These are phyloP conservation scores for Colletotrichum cereale DNA, from an alignment of 2,329 filamentous ascomycete genomes.

Conservation along the genomic window DNA sequence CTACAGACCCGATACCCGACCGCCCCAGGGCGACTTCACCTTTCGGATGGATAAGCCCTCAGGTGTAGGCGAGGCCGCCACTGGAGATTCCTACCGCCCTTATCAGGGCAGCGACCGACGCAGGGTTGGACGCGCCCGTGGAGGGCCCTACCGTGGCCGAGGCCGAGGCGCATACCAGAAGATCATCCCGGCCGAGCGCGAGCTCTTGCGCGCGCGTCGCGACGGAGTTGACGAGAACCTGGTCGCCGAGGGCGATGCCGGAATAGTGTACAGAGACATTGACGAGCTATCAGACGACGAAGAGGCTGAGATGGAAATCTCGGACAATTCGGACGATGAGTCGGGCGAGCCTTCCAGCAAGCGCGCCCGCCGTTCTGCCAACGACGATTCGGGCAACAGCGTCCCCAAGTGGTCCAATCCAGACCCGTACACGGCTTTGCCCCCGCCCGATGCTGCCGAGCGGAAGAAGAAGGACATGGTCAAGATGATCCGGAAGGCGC, in stretches of 20 bases:
- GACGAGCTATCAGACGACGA: constrained; percentile 73
- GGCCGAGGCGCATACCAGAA: constrained; percentile 43
- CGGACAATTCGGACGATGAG: constrained; percentile 61
- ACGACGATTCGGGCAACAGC: constrained; percentile 55
- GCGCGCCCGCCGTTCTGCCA: constrained; percentile 52
- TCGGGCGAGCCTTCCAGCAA: constrained; percentile 56
- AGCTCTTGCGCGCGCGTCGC: constrained; percentile 57
- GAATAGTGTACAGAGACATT: constrained; percentile 65
- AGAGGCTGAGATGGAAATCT: constrained; percentile 75
- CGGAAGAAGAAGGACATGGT: constrained; percentile 89
- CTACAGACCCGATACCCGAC: constrained; percentile 55
- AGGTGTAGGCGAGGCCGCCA: constrained; percentile 56
- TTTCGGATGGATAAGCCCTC: constrained; percentile 67
- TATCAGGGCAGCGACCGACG: constrained; percentile 34
- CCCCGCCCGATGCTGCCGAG: constrained; percentile 75
- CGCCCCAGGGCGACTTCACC: constrained; percentile 64
- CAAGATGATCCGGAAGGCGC: constrained; percentile 90
- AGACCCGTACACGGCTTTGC: constrained; percentile 90
- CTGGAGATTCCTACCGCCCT: constrained; percentile 50
- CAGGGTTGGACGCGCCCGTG: constrained; percentile 16
- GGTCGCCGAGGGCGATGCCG: constrained; percentile 58
- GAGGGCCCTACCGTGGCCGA: constrained; percentile 31
- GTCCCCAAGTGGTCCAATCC: constrained; percentile 93
- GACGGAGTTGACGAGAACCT: constrained; percentile 58
- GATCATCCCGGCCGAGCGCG: constrained; percentile 60